These are phyloP conservation scores for Barnettozyma californica DNA, from an alignment of 805 yeast genomes.

Conservation along the genomic window DNA sequence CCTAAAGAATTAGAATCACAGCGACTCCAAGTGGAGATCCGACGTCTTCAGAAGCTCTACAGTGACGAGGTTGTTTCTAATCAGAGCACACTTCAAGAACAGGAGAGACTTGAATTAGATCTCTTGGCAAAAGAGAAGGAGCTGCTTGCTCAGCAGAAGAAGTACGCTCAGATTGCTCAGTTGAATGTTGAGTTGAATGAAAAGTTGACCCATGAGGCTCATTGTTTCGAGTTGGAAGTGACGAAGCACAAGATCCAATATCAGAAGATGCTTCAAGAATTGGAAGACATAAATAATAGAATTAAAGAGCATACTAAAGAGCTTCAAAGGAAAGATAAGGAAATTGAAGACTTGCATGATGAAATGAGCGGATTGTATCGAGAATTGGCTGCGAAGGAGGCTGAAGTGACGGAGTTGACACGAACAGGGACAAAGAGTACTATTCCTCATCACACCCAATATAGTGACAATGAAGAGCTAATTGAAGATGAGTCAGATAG, in stretches of 20 bases:
- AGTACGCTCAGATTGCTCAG: conserved; percentile 9
- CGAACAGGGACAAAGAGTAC: not conserved
- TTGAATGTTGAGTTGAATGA: conserved; percentile 12
- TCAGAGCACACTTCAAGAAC: conserved; percentile 29
- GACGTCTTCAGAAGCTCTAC: conserved; percentile 17
- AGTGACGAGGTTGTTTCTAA: conserved; percentile 21
- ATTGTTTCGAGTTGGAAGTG: conserved; percentile 15
- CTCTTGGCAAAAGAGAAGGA: conserved; percentile 25
- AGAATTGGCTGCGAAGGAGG: not conserved
- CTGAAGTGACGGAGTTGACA: conserved; percentile 11
- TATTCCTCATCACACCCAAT: not conserved
- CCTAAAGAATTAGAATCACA: not conserved
- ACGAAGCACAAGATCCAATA: conserved; percentile 11
- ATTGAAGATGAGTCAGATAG: conserved; percentile 3
- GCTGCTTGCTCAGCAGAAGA: conserved; percentile 9
- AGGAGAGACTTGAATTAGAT: conserved; percentile 32
- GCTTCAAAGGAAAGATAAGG: conserved; percentile 9
- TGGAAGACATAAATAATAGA: not conserved
- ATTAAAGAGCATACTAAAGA: not conserved
- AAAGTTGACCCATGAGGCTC: conserved; percentile 13
- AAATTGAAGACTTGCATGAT: conserved; percentile 14
- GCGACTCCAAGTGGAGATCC: conserved; percentile 4
- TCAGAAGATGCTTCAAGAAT: not conserved
- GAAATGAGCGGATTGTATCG: conserved; percentile 14
- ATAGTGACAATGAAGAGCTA: not conserved